Evolutionary conservation across 306 rosid species (phyloP).

Genomic region (Pachyrhizus erosus): DNA sequence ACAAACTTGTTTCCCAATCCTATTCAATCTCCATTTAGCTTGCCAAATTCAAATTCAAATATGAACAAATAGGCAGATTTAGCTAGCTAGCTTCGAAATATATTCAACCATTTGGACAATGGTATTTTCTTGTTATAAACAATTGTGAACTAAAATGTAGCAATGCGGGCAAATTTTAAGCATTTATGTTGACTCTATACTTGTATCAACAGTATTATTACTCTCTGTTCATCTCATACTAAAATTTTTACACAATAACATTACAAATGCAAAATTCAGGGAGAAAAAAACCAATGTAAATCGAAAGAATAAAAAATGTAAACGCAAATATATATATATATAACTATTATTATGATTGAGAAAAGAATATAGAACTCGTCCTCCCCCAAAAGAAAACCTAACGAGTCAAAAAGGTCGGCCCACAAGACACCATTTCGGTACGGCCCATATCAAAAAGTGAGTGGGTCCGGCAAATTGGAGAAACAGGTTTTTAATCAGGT

Average conservation of each 20-base stretch:
- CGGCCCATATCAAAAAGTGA: slow-evolving; percentile 22
- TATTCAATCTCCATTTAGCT: background rate
- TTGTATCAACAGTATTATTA: background rate
- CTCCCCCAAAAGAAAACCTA: background rate
- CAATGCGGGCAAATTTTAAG: background rate
- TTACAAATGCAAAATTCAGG: background rate
- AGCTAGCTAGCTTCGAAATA: background rate
- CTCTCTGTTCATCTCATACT: background rate
- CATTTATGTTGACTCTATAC: background rate
- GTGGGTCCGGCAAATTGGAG: slow-evolving; percentile 15
- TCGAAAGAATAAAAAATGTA: background rate
- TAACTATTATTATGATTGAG: background rate
- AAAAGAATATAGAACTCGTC: background rate
- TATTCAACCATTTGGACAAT: background rate
- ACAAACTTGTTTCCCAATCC: background rate
- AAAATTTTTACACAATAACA: background rate
- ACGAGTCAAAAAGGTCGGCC: slow-evolving; percentile 40
- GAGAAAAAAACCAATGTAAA: background rate
- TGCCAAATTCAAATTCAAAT: slow-evolving; percentile 15
- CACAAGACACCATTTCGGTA: background rate
- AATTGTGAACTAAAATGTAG: background rate
- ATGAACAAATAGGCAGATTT: background rate
- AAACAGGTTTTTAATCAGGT: background rate
- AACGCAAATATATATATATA: background rate
- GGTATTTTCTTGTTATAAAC: background rate